These are phyloP conservation scores for Hypoxylon intermedium DNA, from an alignment of 495 filamentous ascomycete species.

Conservation along the genomic window DNA sequence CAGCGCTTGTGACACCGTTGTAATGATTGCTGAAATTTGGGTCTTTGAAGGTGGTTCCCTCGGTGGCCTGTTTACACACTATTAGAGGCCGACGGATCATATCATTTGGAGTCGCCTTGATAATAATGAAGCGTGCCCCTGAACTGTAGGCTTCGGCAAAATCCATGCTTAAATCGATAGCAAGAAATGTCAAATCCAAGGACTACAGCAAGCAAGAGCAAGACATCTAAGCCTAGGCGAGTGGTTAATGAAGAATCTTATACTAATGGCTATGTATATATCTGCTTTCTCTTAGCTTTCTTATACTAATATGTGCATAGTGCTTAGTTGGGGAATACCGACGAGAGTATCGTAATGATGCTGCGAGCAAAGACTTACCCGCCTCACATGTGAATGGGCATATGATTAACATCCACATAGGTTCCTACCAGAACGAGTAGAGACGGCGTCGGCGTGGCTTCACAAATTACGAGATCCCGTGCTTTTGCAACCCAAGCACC, in stretches of 20 bases:
- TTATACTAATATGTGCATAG: too few relatives aligned
- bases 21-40: conserved; percentile 63
- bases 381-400: neutral
- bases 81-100: conserved; percentile 2
- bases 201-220: conserved; percentile 55
- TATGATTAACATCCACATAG: neutral
- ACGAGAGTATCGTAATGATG: too few relatives aligned
- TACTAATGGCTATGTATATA: conserved; percentile 2
- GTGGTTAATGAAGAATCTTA: conserved; percentile 20
- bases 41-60: conserved; percentile 63
- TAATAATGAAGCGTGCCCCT: conserved; percentile 72
- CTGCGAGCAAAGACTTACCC: conserved; percentile 22
- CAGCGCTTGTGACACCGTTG: conserved; percentile 59
- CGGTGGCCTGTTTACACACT: conserved; percentile 57
- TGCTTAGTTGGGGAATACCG: too few relatives aligned
- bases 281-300: too few relatives aligned
- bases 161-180: conserved; percentile 65
- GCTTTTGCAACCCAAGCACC: too few relatives aligned
- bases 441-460: neutral
- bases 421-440: conserved; percentile 4
- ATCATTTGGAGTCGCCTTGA: conserved; percentile 58
- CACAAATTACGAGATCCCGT: conserved; percentile 1
- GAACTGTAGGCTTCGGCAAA: conserved; percentile 60
- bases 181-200: conserved; percentile 72
- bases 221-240: conserved; percentile 28